phyloP scores from a whole-genome alignment of 345 rosid species.

The Salix koriyanagi region DNA sequence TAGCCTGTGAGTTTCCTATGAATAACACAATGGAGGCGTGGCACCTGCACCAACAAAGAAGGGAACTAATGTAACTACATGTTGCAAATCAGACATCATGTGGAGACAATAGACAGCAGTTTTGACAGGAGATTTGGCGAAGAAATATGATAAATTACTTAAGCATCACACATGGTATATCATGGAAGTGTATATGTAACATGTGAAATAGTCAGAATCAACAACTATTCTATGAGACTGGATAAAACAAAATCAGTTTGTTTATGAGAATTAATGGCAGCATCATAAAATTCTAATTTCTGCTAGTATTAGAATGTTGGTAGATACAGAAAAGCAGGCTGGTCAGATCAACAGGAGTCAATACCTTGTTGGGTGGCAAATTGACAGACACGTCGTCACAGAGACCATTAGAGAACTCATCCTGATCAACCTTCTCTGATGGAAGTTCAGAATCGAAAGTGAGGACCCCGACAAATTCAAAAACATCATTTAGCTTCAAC shows the following conservation, averaged over 20 bases:
- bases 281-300: too few species aligned
- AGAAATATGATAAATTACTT: not conserved
- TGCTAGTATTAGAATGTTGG: not conserved
- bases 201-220: too few species aligned
- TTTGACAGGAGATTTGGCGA: not conserved
- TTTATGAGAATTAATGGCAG: too few species aligned
- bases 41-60: slow-evolving; percentile 45
- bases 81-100: not conserved
- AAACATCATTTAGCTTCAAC: slow-evolving; percentile 76
- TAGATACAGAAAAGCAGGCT: not conserved
- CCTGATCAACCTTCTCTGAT: slow-evolving; percentile 36
- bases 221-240: too few species aligned
- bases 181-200: too few species aligned
- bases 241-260: too few species aligned
- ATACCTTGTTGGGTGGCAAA: slow-evolving; percentile 58
- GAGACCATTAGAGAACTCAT: slow-evolving; percentile 41
- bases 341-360: not conserved
- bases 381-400: slow-evolving; percentile 48
- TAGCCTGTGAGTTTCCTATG: slow-evolving; percentile 67
- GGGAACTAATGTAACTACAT: not conserved
- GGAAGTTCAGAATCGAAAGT: slow-evolving; percentile 47
- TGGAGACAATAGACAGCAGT: not conserved
- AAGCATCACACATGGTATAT: not conserved
- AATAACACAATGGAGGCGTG: slow-evolving; percentile 79
- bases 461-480: slow-evolving; percentile 81